A percentile compares a stretch with the other conserved stretches of the same genome.
Evolutionary conservation across 2,329 filamentous ascomycete genomes (phyloP).

Genomic region (Epichloe elymi): DNA sequence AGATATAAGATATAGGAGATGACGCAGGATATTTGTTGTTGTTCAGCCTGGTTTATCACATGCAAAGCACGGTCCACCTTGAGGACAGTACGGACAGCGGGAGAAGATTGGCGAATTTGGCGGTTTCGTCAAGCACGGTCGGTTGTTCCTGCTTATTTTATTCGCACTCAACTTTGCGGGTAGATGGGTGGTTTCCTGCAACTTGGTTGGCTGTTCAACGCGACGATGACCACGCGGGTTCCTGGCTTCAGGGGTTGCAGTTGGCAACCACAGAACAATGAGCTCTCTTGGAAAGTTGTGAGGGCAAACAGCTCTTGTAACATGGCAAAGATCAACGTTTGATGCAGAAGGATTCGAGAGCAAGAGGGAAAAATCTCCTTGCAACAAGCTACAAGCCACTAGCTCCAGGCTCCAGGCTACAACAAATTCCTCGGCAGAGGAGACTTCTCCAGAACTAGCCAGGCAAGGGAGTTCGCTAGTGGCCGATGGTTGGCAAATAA

Average conservation of each 20-base stretch:
- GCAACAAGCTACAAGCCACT: not conserved
- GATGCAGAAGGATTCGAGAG: not conserved
- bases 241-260: not conserved
- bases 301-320: not conserved
- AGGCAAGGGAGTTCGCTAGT: not conserved
- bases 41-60: not conserved
- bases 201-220: not conserved
- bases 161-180: not conserved
- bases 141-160: not conserved
- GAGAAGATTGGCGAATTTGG: not conserved
- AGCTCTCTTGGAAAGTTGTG: not conserved
- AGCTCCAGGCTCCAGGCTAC: not conserved
- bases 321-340: not conserved
- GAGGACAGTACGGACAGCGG: no score
- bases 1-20: not conserved
- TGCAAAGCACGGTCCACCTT: not conserved
- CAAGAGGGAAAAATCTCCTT: not conserved
- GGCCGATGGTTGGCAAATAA: not conserved
- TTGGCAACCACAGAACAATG: not conserved
- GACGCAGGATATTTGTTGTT: not conserved
- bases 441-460: not conserved
- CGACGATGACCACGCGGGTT: not conserved
- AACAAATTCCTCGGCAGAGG: not conserved
- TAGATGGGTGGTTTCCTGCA: not conserved
- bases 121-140: not conserved